These are phyloP conservation scores for Botrytis porri DNA, from an alignment of 2,329 filamentous ascomycete species.

Conservation along the genomic window DNA sequence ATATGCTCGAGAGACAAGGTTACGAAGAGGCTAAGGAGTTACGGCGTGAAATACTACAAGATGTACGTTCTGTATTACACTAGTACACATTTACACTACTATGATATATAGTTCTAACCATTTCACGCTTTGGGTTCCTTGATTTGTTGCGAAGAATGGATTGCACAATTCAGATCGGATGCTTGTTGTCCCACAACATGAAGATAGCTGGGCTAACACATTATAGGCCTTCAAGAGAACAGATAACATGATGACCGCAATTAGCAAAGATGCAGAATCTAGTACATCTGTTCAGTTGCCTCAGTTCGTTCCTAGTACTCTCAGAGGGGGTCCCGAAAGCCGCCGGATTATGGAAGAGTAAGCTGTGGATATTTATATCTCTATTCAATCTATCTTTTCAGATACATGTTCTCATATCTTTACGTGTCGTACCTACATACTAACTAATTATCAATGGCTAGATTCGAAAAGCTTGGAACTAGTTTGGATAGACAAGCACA, in stretches of 20 bases:
- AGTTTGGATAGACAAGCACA: slow-evolving; percentile 70
- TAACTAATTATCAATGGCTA: not conserved
- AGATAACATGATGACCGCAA: slow-evolving; percentile 59
- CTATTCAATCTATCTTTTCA: not conserved
- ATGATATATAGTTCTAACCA: slow-evolving; percentile 34
- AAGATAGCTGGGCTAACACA: not conserved
- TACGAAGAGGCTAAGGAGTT: slow-evolving; percentile 79
- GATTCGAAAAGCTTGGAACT: slow-evolving; percentile 71
- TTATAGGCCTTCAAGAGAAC: slow-evolving; percentile 46
- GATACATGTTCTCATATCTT: not conserved
- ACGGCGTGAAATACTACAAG: slow-evolving; percentile 73
- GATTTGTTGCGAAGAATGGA: not conserved
- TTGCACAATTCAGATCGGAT: not conserved
- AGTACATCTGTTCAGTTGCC: slow-evolving; percentile 62
- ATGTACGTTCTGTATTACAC: slow-evolving; percentile 34
- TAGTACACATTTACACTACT: not conserved
- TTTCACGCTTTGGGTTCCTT: not conserved
- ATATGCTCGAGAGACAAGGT: slow-evolving; percentile 65
- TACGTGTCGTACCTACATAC: not conserved
- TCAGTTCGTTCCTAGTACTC: slow-evolving; percentile 51
- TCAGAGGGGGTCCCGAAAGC: slow-evolving; percentile 46
- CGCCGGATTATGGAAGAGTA: slow-evolving; percentile 14
- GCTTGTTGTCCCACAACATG: not conserved
- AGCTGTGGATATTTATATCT: not conserved
- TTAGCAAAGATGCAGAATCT: slow-evolving; percentile 52